phyloP scores from a whole-genome alignment of 768 basidiomycete genomes.

The Mycena alexandri region DNA sequence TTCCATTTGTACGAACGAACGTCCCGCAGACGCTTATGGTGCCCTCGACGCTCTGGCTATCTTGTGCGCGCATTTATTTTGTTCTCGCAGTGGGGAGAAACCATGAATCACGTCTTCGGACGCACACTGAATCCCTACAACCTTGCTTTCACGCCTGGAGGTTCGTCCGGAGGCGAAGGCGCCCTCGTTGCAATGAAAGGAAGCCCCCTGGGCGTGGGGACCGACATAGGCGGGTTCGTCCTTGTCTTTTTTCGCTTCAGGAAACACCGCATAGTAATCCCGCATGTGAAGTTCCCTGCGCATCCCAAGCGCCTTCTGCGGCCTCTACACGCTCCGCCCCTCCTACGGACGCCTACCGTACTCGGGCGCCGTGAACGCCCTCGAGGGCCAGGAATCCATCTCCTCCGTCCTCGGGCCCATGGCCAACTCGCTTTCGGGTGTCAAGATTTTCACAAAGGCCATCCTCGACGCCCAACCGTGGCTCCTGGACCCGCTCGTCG shows the following conservation, averaged over 20 bases:
- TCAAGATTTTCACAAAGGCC: slow-evolving; percentile 67
- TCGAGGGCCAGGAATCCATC: slow-evolving; percentile 69
- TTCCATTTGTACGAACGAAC: slow-evolving; percentile 68
- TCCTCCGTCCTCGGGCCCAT: slow-evolving; percentile 71
- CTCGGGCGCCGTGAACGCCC: slow-evolving; percentile 61
- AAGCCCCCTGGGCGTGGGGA: slow-evolving; percentile 71
- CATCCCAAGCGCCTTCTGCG: slow-evolving; percentile 69
- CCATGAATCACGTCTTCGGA: slow-evolving; percentile 73
- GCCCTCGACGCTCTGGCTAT: slow-evolving; percentile 1
- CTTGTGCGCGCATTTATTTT: neutral
- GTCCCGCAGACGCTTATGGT: slow-evolving; percentile 71
- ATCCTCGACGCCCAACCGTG: slow-evolving; percentile 66
- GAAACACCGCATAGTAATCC: neutral
- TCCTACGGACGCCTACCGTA: slow-evolving; percentile 70
- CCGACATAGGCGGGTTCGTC: slow-evolving; percentile 70
- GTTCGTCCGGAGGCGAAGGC: slow-evolving; percentile 78
- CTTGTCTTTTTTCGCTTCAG: slow-evolving; percentile 8
- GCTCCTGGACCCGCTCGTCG: slow-evolving; percentile 64
- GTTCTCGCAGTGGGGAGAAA: slow-evolving; percentile 62
- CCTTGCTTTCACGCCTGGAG: slow-evolving; percentile 67
- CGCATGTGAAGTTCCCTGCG: slow-evolving; percentile 59
- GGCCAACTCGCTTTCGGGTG: slow-evolving; percentile 60
- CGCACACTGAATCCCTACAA: slow-evolving; percentile 74
- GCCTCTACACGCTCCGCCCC: slow-evolving; percentile 70
- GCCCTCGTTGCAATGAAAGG: slow-evolving; percentile 73